Conservation (phyloP, 2,329 filamentous ascomycete species). For the Oidium heveae region DNA sequence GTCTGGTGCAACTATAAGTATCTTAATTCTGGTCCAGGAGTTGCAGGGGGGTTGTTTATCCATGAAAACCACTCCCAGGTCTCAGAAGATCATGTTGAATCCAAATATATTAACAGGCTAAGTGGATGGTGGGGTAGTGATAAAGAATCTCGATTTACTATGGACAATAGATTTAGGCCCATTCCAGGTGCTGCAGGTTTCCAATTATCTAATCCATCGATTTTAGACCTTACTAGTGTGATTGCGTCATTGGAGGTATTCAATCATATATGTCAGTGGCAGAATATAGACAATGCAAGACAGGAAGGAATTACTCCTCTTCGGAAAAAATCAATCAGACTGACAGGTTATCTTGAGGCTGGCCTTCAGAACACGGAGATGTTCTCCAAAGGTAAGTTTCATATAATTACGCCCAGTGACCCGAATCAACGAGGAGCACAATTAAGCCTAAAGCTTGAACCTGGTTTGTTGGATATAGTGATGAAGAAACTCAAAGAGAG, state of each 20-base stretch:
- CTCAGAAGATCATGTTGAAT: slow-evolving; percentile 6
- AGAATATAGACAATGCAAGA: slow-evolving; percentile 16
- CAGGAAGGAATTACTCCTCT: slow-evolving; percentile 34
- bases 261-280: slow-evolving; percentile 1
- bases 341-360: slow-evolving; percentile 45
- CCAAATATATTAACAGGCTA: slow-evolving; percentile 26
- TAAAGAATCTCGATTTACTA: slow-evolving; percentile 42
- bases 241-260: slow-evolving; percentile 48
- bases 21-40: slow-evolving; percentile 50
- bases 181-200: slow-evolving; percentile 51
- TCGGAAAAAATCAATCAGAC: slow-evolving; percentile 34
- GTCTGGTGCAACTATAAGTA: slow-evolving; percentile 74
- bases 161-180: slow-evolving; percentile 50
- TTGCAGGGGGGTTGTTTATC: slow-evolving; percentile 49
- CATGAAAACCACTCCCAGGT: slow-evolving; percentile 24
- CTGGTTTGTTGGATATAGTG: slow-evolving; percentile 35
- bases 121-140: slow-evolving; percentile 67
- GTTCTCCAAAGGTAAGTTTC: slow-evolving; percentile 17
- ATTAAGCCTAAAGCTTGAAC: slow-evolving; percentile 35
- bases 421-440: slow-evolving; percentile 44
- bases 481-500: slow-evolving; percentile 32
- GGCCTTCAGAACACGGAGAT: slow-evolving; percentile 22
- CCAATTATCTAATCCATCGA: slow-evolving; percentile 51
- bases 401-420: slow-evolving; percentile 39
- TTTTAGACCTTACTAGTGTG: slow-evolving; percentile 47